phyloP scores from a whole-genome alignment of 805 yeast species.

The Hanseniaspora lachancei region DNA sequence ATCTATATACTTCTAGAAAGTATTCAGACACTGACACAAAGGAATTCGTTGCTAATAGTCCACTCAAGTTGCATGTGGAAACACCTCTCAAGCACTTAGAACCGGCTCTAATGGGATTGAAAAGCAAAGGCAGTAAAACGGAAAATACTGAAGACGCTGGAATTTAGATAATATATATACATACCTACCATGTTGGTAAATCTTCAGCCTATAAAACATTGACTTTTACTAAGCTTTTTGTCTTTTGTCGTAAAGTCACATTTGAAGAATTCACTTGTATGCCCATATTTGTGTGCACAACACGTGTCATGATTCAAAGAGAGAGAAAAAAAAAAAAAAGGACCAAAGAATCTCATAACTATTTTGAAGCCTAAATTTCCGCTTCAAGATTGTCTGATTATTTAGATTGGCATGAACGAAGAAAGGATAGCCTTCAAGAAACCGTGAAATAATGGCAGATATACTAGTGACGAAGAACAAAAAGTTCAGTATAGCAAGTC shows the following conservation, averaged over 20 bases:
- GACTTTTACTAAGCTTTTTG: too few species aligned
- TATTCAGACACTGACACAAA: background rate
- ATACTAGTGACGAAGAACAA: background rate
- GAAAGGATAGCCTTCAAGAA: background rate
- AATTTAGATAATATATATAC: background rate
- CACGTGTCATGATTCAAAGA: too few species aligned
- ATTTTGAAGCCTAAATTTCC: background rate
- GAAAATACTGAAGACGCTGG: background rate
- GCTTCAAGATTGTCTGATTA: too few species aligned
- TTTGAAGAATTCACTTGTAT: too few species aligned
- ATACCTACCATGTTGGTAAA: background rate
- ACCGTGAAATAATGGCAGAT: background rate
- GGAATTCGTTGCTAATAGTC: background rate
- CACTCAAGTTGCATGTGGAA: background rate
- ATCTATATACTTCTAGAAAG: background rate
- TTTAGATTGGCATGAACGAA: too few species aligned
- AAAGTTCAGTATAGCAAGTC: conserved; percentile 32
- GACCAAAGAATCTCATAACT: background rate
- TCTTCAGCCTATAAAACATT: too few species aligned
- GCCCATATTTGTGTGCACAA: too few species aligned
- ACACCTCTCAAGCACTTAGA: background rate
- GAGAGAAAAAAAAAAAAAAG: too few species aligned
- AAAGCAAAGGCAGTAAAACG: background rate
- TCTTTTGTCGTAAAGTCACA: too few species aligned
- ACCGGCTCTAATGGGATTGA: conserved; percentile 8